A percentile compares a stretch with the other conserved stretches of the same genome.
These are phyloP conservation scores for Pisolithus sp. DNA, from an alignment of 768 basidiomycete species.

Conservation along the genomic window DNA sequence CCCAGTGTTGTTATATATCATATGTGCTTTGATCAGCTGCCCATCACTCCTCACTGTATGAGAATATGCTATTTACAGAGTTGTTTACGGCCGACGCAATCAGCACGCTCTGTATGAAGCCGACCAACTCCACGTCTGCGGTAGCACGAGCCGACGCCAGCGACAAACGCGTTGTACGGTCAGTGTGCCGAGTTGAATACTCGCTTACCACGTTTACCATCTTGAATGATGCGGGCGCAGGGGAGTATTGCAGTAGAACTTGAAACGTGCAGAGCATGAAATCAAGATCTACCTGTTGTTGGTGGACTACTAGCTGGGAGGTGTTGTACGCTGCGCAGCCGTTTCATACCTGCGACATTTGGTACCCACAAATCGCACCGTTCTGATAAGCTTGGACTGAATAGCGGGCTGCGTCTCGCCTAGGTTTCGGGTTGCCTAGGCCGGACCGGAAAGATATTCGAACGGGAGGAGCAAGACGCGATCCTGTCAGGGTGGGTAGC, in stretches of 20 bases:
- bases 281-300: no score
- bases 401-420: conserved; percentile 47
- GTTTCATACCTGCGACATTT: conserved; percentile 45
- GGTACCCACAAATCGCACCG: conserved; percentile 33
- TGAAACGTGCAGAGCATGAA: background rate
- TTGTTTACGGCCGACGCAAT: conserved; percentile 71
- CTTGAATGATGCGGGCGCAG: conserved; percentile 45
- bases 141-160: conserved; percentile 47
- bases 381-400: conserved; percentile 44
- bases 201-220: conserved; percentile 1
- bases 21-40: conserved; percentile 15
- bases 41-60: conserved; percentile 63
- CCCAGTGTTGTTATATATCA: no score
- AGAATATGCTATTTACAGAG: conserved; percentile 58
- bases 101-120: conserved; percentile 56
- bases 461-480: background rate
- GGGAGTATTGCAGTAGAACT: conserved; percentile 44
- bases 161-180: background rate
- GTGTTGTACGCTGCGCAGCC: conserved; percentile 27
- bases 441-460: conserved; percentile 30
- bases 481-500: background rate
- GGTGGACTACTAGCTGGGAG: no score
- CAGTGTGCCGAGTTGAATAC: background rate
- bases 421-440: conserved; percentile 45
- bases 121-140: conserved; percentile 49